phyloP scores from a whole-genome alignment of 2,329 filamentous ascomycete species.

The Juglanconis oblonga region DNA sequence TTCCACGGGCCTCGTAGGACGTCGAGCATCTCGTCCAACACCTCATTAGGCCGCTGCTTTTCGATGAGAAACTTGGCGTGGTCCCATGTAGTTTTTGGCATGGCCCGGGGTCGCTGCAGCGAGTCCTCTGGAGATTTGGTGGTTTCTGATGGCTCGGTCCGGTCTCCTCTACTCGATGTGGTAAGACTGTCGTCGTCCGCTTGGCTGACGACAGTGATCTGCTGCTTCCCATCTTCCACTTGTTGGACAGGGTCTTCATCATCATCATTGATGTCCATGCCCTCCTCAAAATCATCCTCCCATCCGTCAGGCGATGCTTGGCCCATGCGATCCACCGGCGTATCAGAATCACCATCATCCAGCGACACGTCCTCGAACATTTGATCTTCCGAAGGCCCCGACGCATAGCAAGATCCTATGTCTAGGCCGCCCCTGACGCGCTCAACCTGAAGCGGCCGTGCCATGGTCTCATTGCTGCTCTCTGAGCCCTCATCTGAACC shows the following conservation, averaged over 20 bases:
- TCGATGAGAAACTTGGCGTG: neutral
- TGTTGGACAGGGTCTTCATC: slow-evolving; percentile 12
- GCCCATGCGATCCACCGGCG: slow-evolving; percentile 1
- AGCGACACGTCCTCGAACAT: slow-evolving; percentile 17
- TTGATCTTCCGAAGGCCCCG: slow-evolving; percentile 4
- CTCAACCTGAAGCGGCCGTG: neutral
- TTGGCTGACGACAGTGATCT: slow-evolving; percentile 6
- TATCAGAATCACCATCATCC: slow-evolving; percentile 8
- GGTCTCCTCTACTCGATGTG: neutral
- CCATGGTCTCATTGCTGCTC: neutral
- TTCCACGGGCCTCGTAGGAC: neutral
- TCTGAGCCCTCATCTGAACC: neutral
- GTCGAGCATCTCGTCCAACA: neutral
- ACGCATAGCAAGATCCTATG: neutral
- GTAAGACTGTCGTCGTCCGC: slow-evolving; percentile 3
- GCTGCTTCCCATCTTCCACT: slow-evolving; percentile 13
- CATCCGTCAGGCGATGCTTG: slow-evolving; percentile 13
- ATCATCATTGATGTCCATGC: neutral
- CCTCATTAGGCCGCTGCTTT: neutral
- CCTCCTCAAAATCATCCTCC: slow-evolving; percentile 13
- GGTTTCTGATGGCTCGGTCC: neutral
- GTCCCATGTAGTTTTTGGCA: neutral
- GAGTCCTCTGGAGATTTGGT: neutral
- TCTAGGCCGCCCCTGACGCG: neutral
- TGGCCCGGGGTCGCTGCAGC: neutral